Conservation (phyloP, 2,329 filamentous ascomycete species). For the Exophiala mesophila region DNA sequence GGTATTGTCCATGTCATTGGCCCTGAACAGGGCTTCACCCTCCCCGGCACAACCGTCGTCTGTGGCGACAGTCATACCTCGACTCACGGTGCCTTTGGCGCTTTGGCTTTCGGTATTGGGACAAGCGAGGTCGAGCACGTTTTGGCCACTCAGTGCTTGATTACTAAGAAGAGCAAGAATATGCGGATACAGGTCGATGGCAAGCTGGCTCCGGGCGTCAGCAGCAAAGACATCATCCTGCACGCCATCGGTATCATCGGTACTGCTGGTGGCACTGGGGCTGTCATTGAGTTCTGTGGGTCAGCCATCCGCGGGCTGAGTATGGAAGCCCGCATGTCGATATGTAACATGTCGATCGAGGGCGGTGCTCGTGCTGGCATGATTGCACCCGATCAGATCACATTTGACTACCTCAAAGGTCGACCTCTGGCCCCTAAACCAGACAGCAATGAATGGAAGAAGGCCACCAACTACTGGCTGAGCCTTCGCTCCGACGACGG, state of each 20-base stretch:
- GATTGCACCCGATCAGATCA: conserved; percentile 90
- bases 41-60: conserved; percentile 92
- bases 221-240: conserved; percentile 91
- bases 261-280: conserved; percentile 88
- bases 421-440: conserved; percentile 80
- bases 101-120: conserved; percentile 93
- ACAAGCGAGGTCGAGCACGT: conserved; percentile 99
- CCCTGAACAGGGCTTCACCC: conserved; percentile 96
- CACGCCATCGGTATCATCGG: conserved; percentile 91
- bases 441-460: conserved; percentile 83
- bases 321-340: conserved; percentile 98
- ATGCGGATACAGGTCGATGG: conserved; percentile 97
- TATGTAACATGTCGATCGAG: conserved; percentile 99
- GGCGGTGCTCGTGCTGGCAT: conserved; percentile 91
- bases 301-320: conserved; percentile 84
- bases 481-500: conserved; percentile 78
- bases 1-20: conserved; percentile 98
- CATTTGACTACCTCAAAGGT: conserved; percentile 92
- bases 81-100: conserved; percentile 93
- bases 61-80: conserved; percentile 98
- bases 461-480: conserved; percentile 82
- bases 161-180: conserved; percentile 95
- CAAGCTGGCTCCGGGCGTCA: conserved; percentile 81
- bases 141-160: conserved; percentile 88
- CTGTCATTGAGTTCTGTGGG: conserved; percentile 95